These are phyloP conservation scores for Trichoderma polysporum DNA, from an alignment of 2,329 filamentous ascomycete genomes.

Conservation along the genomic window DNA sequence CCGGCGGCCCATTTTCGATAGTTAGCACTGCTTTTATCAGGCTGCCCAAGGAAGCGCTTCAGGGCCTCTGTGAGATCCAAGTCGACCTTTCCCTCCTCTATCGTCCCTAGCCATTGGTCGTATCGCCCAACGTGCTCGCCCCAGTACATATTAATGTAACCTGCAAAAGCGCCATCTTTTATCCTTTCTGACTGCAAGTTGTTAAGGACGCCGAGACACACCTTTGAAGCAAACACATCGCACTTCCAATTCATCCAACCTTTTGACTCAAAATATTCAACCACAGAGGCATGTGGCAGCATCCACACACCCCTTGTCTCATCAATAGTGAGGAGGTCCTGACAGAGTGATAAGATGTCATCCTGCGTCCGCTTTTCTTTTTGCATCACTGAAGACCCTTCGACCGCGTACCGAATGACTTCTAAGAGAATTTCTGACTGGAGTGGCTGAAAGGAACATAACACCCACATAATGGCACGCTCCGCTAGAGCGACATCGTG, in stretches of 20 bases:
- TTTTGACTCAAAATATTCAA: conserved; percentile 5
- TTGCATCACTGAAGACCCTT: neutral
- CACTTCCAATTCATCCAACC: neutral
- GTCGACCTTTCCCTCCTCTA: neutral
- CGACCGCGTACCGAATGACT: neutral
- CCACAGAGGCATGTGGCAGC: conserved; percentile 17
- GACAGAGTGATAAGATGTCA: conserved; percentile 11
- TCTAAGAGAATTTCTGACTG: neutral
- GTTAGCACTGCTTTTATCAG: neutral
- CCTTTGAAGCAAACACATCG: neutral
- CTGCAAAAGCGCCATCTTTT: neutral
- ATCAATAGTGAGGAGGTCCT: conserved; percentile 7
- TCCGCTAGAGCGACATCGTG: neutral
- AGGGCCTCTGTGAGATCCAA: neutral
- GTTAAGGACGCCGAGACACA: neutral
- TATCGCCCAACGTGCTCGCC: neutral
- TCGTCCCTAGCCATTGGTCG: neutral
- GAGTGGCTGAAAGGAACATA: neutral
- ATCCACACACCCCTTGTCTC: neutral
- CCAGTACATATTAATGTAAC: neutral
- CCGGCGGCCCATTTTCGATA: neutral
- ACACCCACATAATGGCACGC: conserved; percentile 7
- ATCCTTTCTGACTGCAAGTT: no score
- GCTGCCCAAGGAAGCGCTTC: conserved; percentile 2
- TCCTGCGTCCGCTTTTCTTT: neutral